These are phyloP conservation scores for Trichoderma cornu-damae DNA, from an alignment of 2,329 filamentous ascomycete genomes.

Conservation along the genomic window DNA sequence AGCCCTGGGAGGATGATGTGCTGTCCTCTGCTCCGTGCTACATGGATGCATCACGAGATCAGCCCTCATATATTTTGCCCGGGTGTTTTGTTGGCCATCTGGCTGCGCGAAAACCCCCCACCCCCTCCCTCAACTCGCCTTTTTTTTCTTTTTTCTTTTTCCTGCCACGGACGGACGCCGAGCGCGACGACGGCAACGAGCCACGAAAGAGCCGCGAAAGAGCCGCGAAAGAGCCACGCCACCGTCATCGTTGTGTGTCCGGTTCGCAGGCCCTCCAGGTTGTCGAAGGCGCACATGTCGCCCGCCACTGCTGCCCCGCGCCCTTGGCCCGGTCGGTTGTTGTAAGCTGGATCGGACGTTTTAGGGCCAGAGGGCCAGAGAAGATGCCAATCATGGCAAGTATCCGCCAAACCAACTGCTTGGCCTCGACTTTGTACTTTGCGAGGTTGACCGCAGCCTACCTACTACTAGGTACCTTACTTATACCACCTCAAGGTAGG, in stretches of 20 bases:
- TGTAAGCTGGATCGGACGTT: constrained; percentile 15
- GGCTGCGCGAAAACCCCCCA: background rate
- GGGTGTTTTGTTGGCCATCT: background rate
- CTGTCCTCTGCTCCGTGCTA: constrained; percentile 9
- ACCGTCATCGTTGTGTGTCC: background rate
- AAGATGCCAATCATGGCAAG: constrained; percentile 8
- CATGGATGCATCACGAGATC: constrained; percentile 13
- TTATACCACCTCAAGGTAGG: no score
- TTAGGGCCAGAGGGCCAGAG: constrained; percentile 4
- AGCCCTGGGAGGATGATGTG: constrained; percentile 1
- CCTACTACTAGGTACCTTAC: no score
- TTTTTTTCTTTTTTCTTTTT: background rate
- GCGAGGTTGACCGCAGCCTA: constrained; percentile 8
- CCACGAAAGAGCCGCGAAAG: background rate
- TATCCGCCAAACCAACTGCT: background rate
- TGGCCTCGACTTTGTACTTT: constrained; percentile 2
- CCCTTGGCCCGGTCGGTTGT: background rate
- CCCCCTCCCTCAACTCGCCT: background rate
- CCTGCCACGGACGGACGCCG: background rate
- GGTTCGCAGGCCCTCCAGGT: no score
- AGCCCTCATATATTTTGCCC: background rate
- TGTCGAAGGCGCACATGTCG: no score
- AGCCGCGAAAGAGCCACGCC: background rate
- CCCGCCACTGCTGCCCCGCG: no score
- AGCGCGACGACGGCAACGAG: no score